Percentiles rank a stretch among this genome's conserved stretches.
Evolutionary conservation across 306 rosid genomes (phyloP).

Genomic region (Psophocarpus tetragonolobus): DNA sequence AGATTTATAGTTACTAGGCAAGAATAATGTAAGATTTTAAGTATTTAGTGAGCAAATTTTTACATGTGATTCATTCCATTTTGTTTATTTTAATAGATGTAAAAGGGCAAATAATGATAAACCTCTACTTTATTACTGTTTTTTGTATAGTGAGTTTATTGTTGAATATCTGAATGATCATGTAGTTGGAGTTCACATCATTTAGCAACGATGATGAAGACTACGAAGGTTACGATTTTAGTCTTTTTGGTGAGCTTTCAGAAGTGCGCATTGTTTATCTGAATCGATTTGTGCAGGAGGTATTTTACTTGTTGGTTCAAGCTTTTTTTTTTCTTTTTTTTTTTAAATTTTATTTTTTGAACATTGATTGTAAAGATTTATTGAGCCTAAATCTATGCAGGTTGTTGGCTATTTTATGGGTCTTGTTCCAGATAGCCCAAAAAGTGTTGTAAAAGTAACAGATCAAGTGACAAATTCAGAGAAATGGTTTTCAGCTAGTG

Average conservation of each 20-base stretch:
- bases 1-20: not conserved
- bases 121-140: not conserved
- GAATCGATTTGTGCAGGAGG: constrained; percentile 96
- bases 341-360: not conserved
- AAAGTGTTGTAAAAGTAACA: constrained; percentile 68
- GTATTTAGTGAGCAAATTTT: not conserved
- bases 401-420: constrained; percentile 92
- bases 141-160: constrained; percentile 28
- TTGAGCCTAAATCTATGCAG: constrained; percentile 46
- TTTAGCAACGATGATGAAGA: constrained; percentile 80
- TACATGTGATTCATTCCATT: not conserved
- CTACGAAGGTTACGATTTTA: constrained; percentile 82
- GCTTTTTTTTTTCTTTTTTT: not conserved
- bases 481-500: constrained; percentile 89
- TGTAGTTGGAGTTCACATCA: constrained; percentile 89
- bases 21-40: not conserved
- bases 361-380: constrained; percentile 5
- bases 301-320: constrained; percentile 37
- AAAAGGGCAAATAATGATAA: not conserved
- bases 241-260: constrained; percentile 89
- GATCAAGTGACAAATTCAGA: constrained; percentile 95
- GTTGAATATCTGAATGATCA: constrained; percentile 25
- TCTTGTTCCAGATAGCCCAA: constrained; percentile 81
- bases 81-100: not conserved
- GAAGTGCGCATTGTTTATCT: constrained; percentile 94